Conservation (phyloP, 345 rosid genomes). For the Hibiscus trionum region DNA sequence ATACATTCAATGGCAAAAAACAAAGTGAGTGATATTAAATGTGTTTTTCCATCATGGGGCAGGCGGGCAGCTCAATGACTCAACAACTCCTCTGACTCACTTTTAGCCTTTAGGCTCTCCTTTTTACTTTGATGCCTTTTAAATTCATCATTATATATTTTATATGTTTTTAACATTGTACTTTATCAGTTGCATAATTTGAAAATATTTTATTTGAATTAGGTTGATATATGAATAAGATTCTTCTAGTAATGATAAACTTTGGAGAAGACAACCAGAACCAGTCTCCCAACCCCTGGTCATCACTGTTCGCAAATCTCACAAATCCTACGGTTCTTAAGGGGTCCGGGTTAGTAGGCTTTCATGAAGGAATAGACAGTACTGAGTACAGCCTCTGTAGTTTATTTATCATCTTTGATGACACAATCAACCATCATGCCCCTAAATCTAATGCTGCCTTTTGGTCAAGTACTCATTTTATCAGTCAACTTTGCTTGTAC, state of each 20-base stretch:
- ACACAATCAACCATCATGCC: conserved; percentile 28
- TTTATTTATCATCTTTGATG: conserved; percentile 18
- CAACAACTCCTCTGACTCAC: conserved; percentile 88
- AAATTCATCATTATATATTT: conserved; percentile 13
- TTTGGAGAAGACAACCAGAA: too few relatives aligned
- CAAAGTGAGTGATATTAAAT: conserved; percentile 27
- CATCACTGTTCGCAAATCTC: conserved; percentile 8
- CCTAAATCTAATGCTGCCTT: conserved; percentile 20
- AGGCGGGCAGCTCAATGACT: conserved; percentile 65
- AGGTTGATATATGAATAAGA: too few relatives aligned
- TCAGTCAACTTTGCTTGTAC: conserved; percentile 11
- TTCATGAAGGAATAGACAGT: conserved; percentile 9
- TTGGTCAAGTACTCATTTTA: not conserved
- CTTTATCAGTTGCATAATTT: too few relatives aligned
- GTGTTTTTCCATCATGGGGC: conserved; percentile 39
- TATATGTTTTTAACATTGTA: too few relatives aligned
- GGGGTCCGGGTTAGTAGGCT: conserved; percentile 14
- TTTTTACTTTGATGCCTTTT: conserved; percentile 55
- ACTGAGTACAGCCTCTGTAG: conserved; percentile 6
- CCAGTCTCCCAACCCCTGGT: too few relatives aligned
- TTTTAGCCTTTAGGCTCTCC: conserved; percentile 37
- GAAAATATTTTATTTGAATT: too few relatives aligned
- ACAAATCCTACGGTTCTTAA: conserved; percentile 32
- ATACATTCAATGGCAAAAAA: not conserved
- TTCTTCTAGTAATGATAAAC: too few relatives aligned